Evolutionary conservation across 345 rosid genomes (phyloP).

Genomic region (Alliaria petiolata): DNA sequence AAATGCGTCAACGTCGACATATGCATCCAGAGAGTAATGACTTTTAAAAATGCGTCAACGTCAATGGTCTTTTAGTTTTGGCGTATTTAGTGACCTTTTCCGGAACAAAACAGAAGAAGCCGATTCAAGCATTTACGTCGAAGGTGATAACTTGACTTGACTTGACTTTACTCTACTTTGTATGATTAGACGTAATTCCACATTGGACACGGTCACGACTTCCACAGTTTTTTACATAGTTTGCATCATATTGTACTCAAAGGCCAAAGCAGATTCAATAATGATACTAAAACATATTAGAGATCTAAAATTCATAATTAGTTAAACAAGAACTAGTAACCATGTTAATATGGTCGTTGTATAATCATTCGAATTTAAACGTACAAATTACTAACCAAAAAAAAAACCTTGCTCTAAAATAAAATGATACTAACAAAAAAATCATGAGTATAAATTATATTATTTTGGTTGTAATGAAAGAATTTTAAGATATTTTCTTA

Average conservation of each 20-base stretch:
- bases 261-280: not conserved
- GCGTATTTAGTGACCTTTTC: not conserved
- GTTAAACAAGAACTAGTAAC: too few species aligned
- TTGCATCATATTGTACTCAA: not conserved
- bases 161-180: not conserved
- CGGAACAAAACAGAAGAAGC: not conserved
- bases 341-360: too few species aligned
- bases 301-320: too few species aligned
- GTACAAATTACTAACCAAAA: too few species aligned
- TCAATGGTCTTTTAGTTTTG: slow-evolving; percentile 28
- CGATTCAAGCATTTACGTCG: slow-evolving; percentile 4
- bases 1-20: not conserved
- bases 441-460: not conserved
- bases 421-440: too few species aligned
- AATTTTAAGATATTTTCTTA: not conserved
- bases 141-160: slow-evolving; percentile 24
- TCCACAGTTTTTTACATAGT: not conserved
- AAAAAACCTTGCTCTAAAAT: too few species aligned
- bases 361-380: too few species aligned
- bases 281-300: not conserved
- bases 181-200: not conserved
- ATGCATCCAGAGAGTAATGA: not conserved
- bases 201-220: not conserved
- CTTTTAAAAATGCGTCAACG: slow-evolving; percentile 6
- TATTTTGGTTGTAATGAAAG: too few species aligned